Percentiles rank a stretch among this genome's conserved stretches.
These are phyloP conservation scores for Podospora pseudocomata DNA, from an alignment of 495 filamentous ascomycete genomes.

Conservation along the genomic window DNA sequence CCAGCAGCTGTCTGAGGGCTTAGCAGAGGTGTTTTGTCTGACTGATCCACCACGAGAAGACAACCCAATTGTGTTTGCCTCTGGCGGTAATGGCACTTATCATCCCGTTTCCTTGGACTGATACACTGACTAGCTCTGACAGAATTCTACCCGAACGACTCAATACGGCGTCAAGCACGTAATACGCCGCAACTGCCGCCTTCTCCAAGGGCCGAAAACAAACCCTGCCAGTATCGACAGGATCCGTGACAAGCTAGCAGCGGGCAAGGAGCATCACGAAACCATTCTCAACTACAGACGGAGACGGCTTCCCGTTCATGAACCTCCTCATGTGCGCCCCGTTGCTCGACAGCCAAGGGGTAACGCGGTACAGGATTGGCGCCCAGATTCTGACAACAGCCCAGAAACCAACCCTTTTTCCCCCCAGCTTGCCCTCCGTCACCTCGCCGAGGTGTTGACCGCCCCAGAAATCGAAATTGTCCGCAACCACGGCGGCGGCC, in stretches of 20 bases:
- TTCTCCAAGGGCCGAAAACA: conserved; percentile 60
- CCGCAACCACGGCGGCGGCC: conserved; percentile 47
- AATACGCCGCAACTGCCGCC: conserved; percentile 42
- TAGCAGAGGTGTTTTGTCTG: too few relatives aligned
- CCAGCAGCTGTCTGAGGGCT: too few relatives aligned
- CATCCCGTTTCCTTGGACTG: too few relatives aligned
- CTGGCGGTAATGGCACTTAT: too few relatives aligned
- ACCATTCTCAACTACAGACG: conserved; percentile 64
- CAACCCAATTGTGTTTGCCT: too few relatives aligned
- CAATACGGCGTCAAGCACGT: too few relatives aligned
- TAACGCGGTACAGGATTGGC: conserved; percentile 58
- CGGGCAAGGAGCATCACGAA: conserved; percentile 61
- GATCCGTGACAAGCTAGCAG: conserved; percentile 53
- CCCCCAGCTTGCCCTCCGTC: background rate
- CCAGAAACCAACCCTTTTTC: background rate
- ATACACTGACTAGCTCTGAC: too few relatives aligned
- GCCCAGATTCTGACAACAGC: conserved; percentile 53
- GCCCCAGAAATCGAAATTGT: conserved; percentile 53
- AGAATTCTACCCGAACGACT: too few relatives aligned
- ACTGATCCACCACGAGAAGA: too few relatives aligned
- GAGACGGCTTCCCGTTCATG: conserved; percentile 64
- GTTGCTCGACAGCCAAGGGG: conserved; percentile 57
- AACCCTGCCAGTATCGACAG: conserved; percentile 49
- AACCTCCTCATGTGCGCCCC: conserved; percentile 63
- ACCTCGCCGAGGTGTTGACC: background rate